Conservation (phyloP, 2,329 filamentous ascomycete genomes). For the Falciphora oryzae region DNA sequence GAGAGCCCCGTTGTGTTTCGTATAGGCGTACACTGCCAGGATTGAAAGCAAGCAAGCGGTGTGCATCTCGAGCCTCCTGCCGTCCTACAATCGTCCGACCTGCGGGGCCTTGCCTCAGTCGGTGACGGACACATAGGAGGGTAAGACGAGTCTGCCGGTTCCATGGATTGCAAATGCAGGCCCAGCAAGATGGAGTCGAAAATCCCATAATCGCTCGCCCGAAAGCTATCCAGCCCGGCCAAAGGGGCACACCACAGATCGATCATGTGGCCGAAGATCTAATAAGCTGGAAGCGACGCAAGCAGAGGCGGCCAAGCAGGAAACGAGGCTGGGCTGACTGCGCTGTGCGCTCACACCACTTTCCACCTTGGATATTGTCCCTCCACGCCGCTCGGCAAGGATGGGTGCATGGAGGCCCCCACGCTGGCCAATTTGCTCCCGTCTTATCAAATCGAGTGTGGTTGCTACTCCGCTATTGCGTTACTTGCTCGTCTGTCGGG, state of each 20-base stretch:
- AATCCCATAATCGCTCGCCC: neutral
- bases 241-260: neutral
- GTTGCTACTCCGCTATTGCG: neutral
- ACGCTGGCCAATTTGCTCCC: neutral
- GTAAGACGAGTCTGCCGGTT: neutral
- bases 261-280: slow-evolving; percentile 2
- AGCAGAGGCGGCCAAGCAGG: neutral
- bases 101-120: neutral
- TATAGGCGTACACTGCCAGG: neutral
- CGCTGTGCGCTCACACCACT: neutral
- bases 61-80: neutral
- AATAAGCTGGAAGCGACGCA: neutral
- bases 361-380: neutral
- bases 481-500: neutral
- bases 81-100: neutral
- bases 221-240: neutral
- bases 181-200: neutral
- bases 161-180: neutral
- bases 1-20: neutral
- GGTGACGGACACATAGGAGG: neutral
- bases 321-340: neutral
- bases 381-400: neutral
- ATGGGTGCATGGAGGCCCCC: no score
- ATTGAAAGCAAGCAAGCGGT: neutral
- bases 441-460: neutral